Conservation (phyloP, 1,284 basidiomycete species). For the Leccinum subrobustum region DNA sequence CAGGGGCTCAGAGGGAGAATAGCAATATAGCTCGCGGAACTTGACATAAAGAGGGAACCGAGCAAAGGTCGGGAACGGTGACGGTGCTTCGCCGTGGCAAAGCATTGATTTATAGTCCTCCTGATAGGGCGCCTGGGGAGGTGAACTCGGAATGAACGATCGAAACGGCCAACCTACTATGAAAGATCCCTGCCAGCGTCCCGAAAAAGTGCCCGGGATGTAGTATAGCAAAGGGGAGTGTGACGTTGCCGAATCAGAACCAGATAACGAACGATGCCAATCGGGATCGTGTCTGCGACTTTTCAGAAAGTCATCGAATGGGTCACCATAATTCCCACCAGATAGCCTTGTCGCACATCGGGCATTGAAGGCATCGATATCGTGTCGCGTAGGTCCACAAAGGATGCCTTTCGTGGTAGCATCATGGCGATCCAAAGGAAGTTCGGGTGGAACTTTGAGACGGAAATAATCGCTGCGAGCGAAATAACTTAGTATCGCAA, state of each 20-base stretch:
- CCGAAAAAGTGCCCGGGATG: constrained; percentile 41
- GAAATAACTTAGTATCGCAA: constrained; percentile 48
- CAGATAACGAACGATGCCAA: constrained; percentile 27
- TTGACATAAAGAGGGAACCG: constrained; percentile 45
- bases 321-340: constrained; percentile 18
- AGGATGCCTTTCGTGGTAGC: constrained; percentile 23
- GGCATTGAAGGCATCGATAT: constrained; percentile 42
- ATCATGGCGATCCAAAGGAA: constrained; percentile 30
- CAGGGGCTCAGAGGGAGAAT: constrained; percentile 29
- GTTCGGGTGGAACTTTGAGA: constrained; percentile 38
- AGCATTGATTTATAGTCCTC: constrained; percentile 38
- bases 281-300: constrained; percentile 35
- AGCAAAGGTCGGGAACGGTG: constrained; percentile 34
- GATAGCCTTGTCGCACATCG: constrained; percentile 41
- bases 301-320: constrained; percentile 26
- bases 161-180: constrained; percentile 34
- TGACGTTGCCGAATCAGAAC: background rate
- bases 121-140: constrained; percentile 35
- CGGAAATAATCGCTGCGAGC: constrained; percentile 38
- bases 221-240: constrained; percentile 29
- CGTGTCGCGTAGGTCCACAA: constrained; percentile 43
- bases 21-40: constrained; percentile 46
- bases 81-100: constrained; percentile 32
- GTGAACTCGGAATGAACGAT: constrained; percentile 12
- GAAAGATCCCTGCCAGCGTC: constrained; percentile 47